Evolutionary conservation across 2,329 filamentous ascomycete genomes (phyloP).

Genomic region (Xylariaceae sp.): DNA sequence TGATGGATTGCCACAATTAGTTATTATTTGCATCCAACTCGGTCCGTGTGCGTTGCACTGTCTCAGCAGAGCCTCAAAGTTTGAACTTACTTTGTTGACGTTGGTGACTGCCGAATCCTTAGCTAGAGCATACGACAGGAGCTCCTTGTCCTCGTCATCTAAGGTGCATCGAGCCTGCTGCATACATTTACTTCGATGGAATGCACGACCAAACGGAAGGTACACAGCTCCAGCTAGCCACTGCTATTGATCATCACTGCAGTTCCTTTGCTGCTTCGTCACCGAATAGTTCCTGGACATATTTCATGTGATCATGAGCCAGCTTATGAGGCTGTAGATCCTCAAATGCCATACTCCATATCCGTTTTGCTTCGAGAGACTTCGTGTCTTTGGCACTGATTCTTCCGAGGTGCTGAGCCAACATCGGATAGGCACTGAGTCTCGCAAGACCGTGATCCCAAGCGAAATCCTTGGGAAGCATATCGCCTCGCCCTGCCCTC

Average conservation of each 20-base stretch:
- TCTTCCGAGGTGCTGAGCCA: conserved; percentile 31
- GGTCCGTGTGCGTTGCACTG: not conserved
- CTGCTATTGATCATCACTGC: not conserved
- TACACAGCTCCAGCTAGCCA: not conserved
- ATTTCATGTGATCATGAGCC: conserved; percentile 21
- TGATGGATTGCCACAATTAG: no score
- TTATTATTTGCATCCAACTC: no score
- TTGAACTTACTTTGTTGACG: not conserved
- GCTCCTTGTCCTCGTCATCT: not conserved
- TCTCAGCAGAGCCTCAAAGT: not conserved
- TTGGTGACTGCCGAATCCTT: not conserved
- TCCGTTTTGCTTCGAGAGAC: conserved; percentile 27
- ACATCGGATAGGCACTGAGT: conserved; percentile 32
- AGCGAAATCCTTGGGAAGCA: conserved; percentile 31
- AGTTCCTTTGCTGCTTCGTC: conserved; percentile 10
- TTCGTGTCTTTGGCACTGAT: conserved; percentile 31
- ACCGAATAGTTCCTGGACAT: conserved; percentile 27
- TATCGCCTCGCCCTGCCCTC: conserved; percentile 27
- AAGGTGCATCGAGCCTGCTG: not conserved
- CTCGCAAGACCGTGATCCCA: conserved; percentile 29
- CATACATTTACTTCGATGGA: no score
- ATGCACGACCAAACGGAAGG: no score
- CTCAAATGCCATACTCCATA: conserved; percentile 34
- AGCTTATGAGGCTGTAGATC: conserved; percentile 22
- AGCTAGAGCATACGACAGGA: not conserved